Percentiles rank a stretch among this genome's conserved stretches.
Evolutionary conservation across 2,329 filamentous ascomycete genomes (phyloP).

Genomic region (Seiridium cupressi): DNA sequence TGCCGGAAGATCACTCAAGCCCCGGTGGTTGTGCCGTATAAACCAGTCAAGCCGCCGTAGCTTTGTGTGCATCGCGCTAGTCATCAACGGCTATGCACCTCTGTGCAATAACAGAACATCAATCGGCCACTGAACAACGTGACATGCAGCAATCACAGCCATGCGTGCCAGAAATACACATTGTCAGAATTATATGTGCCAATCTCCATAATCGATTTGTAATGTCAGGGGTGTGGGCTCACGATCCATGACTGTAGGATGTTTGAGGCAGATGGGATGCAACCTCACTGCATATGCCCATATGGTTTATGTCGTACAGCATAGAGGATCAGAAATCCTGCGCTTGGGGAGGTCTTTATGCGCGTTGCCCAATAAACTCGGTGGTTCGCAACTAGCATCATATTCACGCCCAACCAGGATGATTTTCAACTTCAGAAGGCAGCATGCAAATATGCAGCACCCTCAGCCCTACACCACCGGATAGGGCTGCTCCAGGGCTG

Average conservation of each 20-base stretch:
- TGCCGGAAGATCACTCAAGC: not conserved
- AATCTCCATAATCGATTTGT: not conserved
- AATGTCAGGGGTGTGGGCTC: not conserved
- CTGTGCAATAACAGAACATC: too few relatives aligned
- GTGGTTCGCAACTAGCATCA: too few relatives aligned
- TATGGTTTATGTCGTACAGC: conserved; percentile 1
- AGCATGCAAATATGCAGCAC: not conserved
- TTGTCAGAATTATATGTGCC: too few relatives aligned
- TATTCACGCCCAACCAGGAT: not conserved
- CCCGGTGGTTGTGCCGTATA: too few relatives aligned
- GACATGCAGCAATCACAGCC: too few relatives aligned
- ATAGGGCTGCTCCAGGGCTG: not conserved
- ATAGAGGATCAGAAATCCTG: not conserved
- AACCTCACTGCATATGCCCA: conserved; percentile 2
- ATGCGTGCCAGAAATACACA: too few relatives aligned
- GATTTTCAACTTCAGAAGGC: not conserved
- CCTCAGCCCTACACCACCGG: conserved; percentile 5
- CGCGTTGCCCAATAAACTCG: not conserved
- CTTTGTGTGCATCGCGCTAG: too few relatives aligned
- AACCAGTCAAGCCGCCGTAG: too few relatives aligned
- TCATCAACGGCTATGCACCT: too few relatives aligned
- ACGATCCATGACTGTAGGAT: not conserved
- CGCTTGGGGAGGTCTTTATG: not conserved
- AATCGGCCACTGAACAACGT: too few relatives aligned
- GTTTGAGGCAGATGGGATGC: not conserved